Evolutionary conservation across 192 early-diverging fungal genomes (phyloP).

Genomic region (Backusella mclennaniae): DNA sequence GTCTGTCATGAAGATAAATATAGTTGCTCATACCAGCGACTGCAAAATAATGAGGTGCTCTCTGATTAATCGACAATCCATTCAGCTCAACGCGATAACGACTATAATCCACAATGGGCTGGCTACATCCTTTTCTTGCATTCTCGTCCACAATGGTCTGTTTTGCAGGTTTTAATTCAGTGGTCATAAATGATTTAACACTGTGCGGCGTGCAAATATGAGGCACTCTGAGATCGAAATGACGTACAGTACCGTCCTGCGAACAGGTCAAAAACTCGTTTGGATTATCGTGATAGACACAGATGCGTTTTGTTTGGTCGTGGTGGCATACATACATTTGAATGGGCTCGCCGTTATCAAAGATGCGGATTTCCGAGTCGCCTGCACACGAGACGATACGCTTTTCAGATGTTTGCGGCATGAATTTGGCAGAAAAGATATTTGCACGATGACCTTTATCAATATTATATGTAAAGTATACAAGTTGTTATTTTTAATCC

Average conservation of each 20-base stretch:
- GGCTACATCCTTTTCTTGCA: constrained; percentile 27
- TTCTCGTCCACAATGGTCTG: not conserved
- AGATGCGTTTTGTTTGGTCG: constrained; percentile 50
- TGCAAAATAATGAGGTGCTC: constrained; percentile 52
- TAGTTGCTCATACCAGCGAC: constrained; percentile 48
- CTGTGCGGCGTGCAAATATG: constrained; percentile 25
- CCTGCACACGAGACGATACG: constrained; percentile 62
- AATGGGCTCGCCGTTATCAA: constrained; percentile 19
- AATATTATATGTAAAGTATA: not conserved
- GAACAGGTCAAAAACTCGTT: constrained; percentile 57
- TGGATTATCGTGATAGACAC: constrained; percentile 42
- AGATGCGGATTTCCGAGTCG: constrained; percentile 44
- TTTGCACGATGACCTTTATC: constrained; percentile 64
- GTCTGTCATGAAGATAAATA: constrained; percentile 46
- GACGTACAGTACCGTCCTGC: constrained; percentile 57
- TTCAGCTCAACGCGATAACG: constrained; percentile 44
- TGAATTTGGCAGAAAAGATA: constrained; percentile 73
- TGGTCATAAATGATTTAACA: constrained; percentile 4
- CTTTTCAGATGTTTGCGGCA: constrained; percentile 58
- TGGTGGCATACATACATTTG: constrained; percentile 48
- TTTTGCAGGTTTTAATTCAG: not conserved
- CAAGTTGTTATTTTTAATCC: not conserved
- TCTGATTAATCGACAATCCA: constrained; percentile 47
- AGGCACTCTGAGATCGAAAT: constrained; percentile 57
- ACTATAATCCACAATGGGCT: constrained; percentile 45